Percentiles rank a stretch among this genome's conserved stretches.
Conservation (phyloP, 2,329 filamentous ascomycete genomes). For the Stagonosporopsis chrysanthemi region DNA sequence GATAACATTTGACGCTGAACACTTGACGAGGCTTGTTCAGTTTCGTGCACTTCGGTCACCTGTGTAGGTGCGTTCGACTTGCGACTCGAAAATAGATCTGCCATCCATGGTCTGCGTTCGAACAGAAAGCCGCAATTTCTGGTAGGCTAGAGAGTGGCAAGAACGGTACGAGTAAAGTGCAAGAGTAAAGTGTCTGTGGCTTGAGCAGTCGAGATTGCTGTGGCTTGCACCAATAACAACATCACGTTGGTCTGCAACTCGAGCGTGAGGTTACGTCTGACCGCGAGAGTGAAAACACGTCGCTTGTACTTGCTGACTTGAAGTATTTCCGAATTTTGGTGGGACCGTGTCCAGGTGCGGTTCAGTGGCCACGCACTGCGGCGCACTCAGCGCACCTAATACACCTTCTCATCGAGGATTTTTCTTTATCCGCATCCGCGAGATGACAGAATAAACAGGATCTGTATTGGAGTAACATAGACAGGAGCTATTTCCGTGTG, state of each 20-base stretch:
- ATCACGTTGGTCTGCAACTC: slow-evolving; percentile 4
- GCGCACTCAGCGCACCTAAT: background rate
- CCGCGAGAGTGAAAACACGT: slow-evolving; percentile 3
- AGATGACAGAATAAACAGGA: background rate
- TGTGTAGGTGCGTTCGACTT: background rate
- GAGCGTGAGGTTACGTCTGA: slow-evolving; percentile 14
- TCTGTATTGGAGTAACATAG: background rate
- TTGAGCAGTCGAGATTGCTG: background rate
- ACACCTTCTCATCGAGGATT: background rate
- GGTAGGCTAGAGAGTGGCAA: background rate
- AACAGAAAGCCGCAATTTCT: background rate
- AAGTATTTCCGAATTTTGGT: background rate
- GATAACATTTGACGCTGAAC: background rate
- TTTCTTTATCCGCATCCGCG: background rate
- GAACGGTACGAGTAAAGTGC: background rate
- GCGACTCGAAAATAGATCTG: background rate
- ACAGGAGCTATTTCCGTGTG: background rate
- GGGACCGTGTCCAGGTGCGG: background rate
- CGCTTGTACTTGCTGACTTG: slow-evolving; percentile 7
- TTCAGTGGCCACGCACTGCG: slow-evolving; percentile 6
- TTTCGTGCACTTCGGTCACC: background rate
- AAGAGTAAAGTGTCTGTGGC: slow-evolving; percentile 2
- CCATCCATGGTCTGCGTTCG: background rate
- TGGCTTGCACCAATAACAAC: slow-evolving; percentile 2
- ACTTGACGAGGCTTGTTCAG: slow-evolving; percentile 6